phyloP scores from a whole-genome alignment of 441 rosid genomes.

The Dalechampia spathulata region DNA sequence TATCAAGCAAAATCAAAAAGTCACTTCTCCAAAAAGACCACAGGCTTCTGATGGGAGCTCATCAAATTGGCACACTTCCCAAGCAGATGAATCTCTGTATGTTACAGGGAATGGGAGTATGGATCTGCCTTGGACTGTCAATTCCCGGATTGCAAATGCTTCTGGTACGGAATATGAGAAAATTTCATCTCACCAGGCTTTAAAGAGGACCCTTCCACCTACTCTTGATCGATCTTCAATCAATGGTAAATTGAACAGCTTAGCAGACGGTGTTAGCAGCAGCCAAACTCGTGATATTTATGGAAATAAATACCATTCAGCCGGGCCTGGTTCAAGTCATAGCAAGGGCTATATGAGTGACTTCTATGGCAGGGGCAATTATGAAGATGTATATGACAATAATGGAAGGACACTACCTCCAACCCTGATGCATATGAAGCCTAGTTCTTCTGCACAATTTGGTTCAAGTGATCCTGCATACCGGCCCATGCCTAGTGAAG shows the following conservation, averaged over 20 bases:
- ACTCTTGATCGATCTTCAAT: constrained; percentile 30
- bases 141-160: constrained; percentile 46
- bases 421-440: constrained; percentile 45
- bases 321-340: constrained; percentile 37
- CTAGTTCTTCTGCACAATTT: constrained; percentile 31
- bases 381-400: constrained; percentile 45
- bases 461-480: constrained; percentile 40
- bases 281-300: constrained; percentile 26
- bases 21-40: constrained; percentile 19
- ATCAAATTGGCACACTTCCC: constrained; percentile 19
- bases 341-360: constrained; percentile 42
- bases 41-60: constrained; percentile 35
- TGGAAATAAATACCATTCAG: constrained; percentile 27
- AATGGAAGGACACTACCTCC: constrained; percentile 64
- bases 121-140: constrained; percentile 30
- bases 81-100: constrained; percentile 29
- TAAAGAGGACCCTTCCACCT: constrained; percentile 60
- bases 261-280: constrained; percentile 25
- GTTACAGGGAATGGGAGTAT: constrained; percentile 30
- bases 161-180: constrained; percentile 44
- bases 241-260: constrained; percentile 18
- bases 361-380: constrained; percentile 25
- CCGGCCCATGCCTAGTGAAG: constrained; percentile 45
- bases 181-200: constrained; percentile 57
- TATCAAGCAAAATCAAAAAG: constrained; percentile 22